Conservation (phyloP, 1,139 yeast species). For the Scheffersomyces cryptocercus region DNA sequence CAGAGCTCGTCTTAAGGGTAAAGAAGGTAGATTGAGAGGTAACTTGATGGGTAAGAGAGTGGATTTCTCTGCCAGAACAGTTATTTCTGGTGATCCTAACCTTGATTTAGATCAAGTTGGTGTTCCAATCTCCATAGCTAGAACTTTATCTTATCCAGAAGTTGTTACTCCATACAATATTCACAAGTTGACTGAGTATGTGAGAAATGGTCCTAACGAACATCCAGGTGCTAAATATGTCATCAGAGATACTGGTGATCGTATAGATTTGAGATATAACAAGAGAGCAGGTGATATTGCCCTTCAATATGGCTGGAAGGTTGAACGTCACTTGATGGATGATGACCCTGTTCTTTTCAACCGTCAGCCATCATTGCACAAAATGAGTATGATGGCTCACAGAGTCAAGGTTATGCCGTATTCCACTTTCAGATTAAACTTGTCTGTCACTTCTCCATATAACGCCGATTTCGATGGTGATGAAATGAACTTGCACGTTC, state of each 20-base stretch:
- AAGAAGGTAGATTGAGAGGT: constrained; percentile 98
- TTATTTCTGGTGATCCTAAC: constrained; percentile 98
- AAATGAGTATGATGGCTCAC: constrained; percentile 99
- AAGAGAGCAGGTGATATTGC: constrained; percentile 98
- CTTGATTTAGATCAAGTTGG: constrained; percentile 97
- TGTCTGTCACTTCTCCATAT: constrained; percentile 97
- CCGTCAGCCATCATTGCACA: constrained; percentile 98
- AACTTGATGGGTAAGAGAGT: constrained; percentile 99
- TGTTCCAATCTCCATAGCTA: constrained; percentile 95
- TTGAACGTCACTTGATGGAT: constrained; percentile 97
- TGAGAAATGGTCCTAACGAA: constrained; percentile 97
- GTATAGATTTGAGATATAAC: constrained; percentile 94
- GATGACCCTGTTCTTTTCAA: constrained; percentile 96
- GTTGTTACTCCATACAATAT: constrained; percentile 97
- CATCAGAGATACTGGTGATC: constrained; percentile 97
- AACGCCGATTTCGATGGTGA: constrained; percentile 99
- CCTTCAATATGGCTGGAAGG: constrained; percentile 98
- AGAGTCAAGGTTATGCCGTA: constrained; percentile 98
- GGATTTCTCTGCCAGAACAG: constrained; percentile 98
- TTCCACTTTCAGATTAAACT: constrained; percentile 92
- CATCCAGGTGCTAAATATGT: constrained; percentile 99
- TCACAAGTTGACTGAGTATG: constrained; percentile 87
- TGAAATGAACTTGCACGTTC: constrained; percentile 99
- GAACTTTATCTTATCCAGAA: constrained; percentile 94
- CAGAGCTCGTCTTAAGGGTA: constrained; percentile 98